A percentile compares a stretch with the other conserved stretches of the same genome.
phyloP scores from a whole-genome alignment of 2,329 filamentous ascomycete genomes.

The Curvularia eragrostidis region DNA sequence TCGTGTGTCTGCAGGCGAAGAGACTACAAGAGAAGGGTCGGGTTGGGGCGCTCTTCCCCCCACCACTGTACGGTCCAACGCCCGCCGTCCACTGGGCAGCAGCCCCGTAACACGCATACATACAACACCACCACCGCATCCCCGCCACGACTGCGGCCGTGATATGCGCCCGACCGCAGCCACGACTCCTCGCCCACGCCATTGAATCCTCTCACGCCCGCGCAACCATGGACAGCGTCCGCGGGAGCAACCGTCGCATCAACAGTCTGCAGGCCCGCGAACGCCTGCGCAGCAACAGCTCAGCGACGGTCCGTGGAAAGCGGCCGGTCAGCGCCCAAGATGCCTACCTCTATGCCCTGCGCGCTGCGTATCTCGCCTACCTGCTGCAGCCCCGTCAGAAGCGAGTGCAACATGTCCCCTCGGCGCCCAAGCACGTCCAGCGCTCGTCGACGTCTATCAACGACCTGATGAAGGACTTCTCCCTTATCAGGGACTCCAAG shows the following conservation, averaged over 20 bases:
- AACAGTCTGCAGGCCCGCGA: constrained; percentile 54
- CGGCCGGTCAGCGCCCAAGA: constrained; percentile 66
- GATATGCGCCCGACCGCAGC: constrained; percentile 37
- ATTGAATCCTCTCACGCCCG: constrained; percentile 20
- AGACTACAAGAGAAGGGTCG: constrained; percentile 25
- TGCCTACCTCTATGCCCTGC: constrained; percentile 88
- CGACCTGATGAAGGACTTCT: constrained; percentile 89
- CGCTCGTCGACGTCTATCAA: constrained; percentile 75
- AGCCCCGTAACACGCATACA: constrained; percentile 22
- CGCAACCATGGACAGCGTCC: constrained; percentile 40
- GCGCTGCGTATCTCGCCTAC: constrained; percentile 90
- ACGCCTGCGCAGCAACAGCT: constrained; percentile 48
- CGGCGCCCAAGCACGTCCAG: constrained; percentile 66
- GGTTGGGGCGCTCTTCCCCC: background rate
- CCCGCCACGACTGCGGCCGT: constrained; percentile 21
- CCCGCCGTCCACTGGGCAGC: constrained; percentile 30
- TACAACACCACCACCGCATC: background rate
- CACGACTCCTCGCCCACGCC: constrained; percentile 21
- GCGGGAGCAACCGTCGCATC: constrained; percentile 48
- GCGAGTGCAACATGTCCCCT: constrained; percentile 81
- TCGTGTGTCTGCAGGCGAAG: constrained; percentile 1
- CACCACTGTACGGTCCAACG: constrained; percentile 9
- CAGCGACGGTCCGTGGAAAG: constrained; percentile 47
- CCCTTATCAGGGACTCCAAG: constrained; percentile 69
- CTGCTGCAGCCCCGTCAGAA: constrained; percentile 90